Conservation (phyloP, 2,329 filamentous ascomycete species). For the Graphiopsis chlorocephala region DNA sequence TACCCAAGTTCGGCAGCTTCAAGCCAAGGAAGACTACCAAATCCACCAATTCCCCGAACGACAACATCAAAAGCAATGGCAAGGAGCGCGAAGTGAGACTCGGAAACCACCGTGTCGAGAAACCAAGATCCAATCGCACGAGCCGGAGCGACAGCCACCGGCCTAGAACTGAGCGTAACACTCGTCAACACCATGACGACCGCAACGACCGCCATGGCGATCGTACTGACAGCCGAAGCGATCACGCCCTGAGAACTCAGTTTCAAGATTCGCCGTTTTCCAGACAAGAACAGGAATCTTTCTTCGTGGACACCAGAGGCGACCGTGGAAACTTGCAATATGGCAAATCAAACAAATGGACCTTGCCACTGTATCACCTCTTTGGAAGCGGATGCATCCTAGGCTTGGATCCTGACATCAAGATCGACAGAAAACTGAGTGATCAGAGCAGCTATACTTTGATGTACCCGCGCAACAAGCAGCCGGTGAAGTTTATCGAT, state of each 20-base stretch:
- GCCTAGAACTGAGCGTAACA: not conserved
- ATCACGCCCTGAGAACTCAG: not conserved
- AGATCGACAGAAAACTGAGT: constrained; percentile 65
- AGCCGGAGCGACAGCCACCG: not conserved
- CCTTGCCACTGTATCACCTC: constrained; percentile 68
- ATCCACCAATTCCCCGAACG: constrained; percentile 6
- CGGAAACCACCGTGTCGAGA: not conserved
- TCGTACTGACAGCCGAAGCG: not conserved
- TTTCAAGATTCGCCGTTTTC: not conserved
- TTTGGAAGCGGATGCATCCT: constrained; percentile 67
- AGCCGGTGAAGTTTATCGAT: not conserved
- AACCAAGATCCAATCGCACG: not conserved
- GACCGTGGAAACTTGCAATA: constrained; percentile 74
- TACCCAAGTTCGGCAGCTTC: constrained; percentile 76
- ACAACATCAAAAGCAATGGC: constrained; percentile 4
- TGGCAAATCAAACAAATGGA: constrained; percentile 68
- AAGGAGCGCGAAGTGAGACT: constrained; percentile 2
- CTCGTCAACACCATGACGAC: not conserved
- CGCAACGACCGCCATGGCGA: not conserved
- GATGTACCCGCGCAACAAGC: not conserved
- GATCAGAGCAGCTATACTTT: constrained; percentile 40
- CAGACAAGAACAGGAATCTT: constrained; percentile 38
- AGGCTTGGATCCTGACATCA: constrained; percentile 59
- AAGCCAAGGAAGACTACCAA: constrained; percentile 47
- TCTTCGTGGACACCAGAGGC: constrained; percentile 68